A percentile compares a stretch with the other conserved stretches of the same genome.
Evolutionary conservation across 805 yeast genomes (phyloP).

Genomic region (Yarrowia porcina): DNA sequence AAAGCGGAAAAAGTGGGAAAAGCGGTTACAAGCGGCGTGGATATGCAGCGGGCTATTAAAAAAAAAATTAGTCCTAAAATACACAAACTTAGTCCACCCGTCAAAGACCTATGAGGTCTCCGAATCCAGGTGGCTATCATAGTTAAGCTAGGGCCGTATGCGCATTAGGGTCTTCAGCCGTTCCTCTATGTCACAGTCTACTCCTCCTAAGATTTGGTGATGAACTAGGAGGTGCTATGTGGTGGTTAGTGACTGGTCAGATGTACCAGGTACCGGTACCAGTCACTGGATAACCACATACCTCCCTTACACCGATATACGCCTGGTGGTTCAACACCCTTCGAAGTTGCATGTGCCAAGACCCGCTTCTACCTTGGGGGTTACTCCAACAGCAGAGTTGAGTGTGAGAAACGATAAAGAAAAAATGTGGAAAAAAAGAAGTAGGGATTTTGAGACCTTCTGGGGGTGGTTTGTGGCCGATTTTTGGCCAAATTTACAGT

Average conservation of each 20-base stretch:
- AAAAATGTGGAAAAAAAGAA: not conserved
- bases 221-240: too few relatives aligned
- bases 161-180: constrained; percentile 2
- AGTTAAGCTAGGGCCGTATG: not conserved
- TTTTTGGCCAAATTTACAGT: too few relatives aligned
- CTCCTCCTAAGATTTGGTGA: constrained; percentile 11
- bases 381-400: not conserved
- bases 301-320: not conserved
- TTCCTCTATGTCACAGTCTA: not conserved
- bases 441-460: not conserved
- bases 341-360: constrained; percentile 21
- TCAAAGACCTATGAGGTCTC: not conserved
- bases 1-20: not conserved
- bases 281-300: too few relatives aligned
- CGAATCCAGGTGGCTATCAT: not conserved
- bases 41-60: too few relatives aligned
- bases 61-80: too few relatives aligned
- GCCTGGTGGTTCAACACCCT: not conserved
- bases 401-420: not conserved
- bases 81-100: too few relatives aligned
- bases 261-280: too few relatives aligned
- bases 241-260: too few relatives aligned
- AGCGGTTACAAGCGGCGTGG: too few relatives aligned
- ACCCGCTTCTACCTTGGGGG: constrained; percentile 20
- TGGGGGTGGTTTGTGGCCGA: not conserved